A percentile compares a stretch with the other conserved stretches of the same genome.
These are phyloP conservation scores for Papilionanthe hybrid DNA, from an alignment of 116 monocot genomes.

Conservation along the genomic window DNA sequence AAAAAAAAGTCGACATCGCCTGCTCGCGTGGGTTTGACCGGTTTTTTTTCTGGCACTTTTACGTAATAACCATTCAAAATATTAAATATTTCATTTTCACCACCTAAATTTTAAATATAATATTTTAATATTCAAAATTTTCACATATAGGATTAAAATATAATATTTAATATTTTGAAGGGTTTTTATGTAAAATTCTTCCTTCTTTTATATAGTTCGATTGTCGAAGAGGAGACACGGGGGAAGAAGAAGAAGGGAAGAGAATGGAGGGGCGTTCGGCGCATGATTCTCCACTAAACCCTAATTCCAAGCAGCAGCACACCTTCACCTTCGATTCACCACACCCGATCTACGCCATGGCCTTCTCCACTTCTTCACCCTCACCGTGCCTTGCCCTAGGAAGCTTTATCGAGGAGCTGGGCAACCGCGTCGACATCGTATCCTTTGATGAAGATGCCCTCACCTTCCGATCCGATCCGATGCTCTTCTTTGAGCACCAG, in stretches of 20 bases:
- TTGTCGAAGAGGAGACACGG: not conserved
- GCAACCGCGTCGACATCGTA: conserved; percentile 62
- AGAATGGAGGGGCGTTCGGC: not conserved
- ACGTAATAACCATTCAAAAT: too few relatives aligned
- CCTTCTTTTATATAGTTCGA: too few relatives aligned
- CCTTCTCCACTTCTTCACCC: conserved; percentile 35
- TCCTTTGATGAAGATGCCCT: conserved; percentile 49
- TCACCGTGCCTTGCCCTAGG: conserved; percentile 74
- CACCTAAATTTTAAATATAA: too few relatives aligned
- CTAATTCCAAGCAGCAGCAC: conserved; percentile 24
- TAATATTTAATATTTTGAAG: too few relatives aligned
- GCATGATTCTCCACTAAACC: not conserved
- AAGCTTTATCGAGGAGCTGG: conserved; percentile 60
- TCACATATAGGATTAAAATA: too few relatives aligned
- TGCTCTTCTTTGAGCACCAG: conserved; percentile 72
- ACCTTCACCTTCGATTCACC: conserved; percentile 51
- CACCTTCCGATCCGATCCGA: conserved; percentile 33
- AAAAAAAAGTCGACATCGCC: too few relatives aligned
- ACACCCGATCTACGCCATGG: conserved; percentile 62
- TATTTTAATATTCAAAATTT: too few relatives aligned
- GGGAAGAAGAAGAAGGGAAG: not conserved
- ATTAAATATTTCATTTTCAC: too few relatives aligned
- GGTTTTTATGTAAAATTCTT: too few relatives aligned
- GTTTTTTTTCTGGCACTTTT: too few relatives aligned
- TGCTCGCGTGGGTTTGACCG: too few relatives aligned